Percentiles rank a stretch among this genome's conserved stretches.
Evolutionary conservation across 208 protist genomes (phyloP).

Genomic region (Entamoeba histolytica): DNA sequence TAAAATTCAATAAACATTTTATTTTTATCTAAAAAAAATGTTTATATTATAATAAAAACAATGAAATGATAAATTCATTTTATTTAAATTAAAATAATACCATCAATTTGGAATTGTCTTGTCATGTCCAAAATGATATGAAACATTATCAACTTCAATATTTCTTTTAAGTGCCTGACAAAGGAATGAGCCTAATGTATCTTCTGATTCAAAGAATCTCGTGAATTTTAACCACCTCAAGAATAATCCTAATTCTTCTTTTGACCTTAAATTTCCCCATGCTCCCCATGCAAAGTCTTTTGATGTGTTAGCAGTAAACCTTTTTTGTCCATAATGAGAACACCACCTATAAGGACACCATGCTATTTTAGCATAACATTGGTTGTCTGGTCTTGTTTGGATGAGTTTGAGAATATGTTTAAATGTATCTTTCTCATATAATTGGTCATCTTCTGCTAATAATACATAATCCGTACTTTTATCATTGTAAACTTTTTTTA

Average conservation of each 20-base stretch:
- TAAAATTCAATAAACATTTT: too few species aligned
- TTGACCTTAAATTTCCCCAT: not conserved
- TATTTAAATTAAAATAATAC: too few species aligned
- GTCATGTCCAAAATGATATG: not conserved
- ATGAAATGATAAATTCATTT: too few species aligned
- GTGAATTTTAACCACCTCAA: not conserved
- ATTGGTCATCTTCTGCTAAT: not conserved
- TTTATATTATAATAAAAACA: too few species aligned
- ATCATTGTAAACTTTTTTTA: not conserved
- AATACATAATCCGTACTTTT: not conserved
- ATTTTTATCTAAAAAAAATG: too few species aligned
- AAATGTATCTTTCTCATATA: not conserved
- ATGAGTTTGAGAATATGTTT: not conserved
- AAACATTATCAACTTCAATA: not conserved
- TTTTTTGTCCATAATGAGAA: not conserved
- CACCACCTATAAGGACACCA: not conserved
- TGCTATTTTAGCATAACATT: not conserved
- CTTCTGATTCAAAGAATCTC: not conserved
- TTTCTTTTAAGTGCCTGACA: not conserved
- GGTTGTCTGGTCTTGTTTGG: not conserved
- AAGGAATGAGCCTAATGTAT: not conserved
- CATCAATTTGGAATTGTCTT: too few species aligned
- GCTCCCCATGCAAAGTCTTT: not conserved
- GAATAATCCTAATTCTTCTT: not conserved
- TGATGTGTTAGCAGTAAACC: not conserved